Evolutionary conservation across 2,329 filamentous ascomycete genomes (phyloP), one percentile per base, ranked within the genome.

Genomic region (Xylariaceae sp.): DNA sequence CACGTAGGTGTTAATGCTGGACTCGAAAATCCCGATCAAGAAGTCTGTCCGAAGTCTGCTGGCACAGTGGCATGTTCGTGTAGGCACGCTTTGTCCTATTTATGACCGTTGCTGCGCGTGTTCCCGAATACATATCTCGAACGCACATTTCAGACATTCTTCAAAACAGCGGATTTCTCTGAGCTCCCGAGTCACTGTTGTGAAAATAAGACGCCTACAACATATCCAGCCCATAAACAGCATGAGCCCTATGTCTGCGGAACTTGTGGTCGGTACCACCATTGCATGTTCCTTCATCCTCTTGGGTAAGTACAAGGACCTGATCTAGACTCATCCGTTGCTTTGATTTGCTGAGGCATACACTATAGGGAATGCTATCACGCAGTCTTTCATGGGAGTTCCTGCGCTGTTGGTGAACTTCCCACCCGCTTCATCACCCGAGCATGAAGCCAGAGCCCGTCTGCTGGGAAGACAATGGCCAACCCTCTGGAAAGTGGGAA

Each of bases 331-430:
- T 6, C 13, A 2, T 13, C 31, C 17, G 54, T 17, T 7, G 1
- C 28, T 46, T 9, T 54, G 14, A 54, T 17, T n/a, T 3, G 9
- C 13, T 56, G 12, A 54, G n/a, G 12, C 3, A 7, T 3, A 13
- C 39, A 17, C 33, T 45, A 5, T 31, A 78, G 76, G 76, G 50
- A 79, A 79, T 66, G 76, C 75, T 12, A 74, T 79, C 50, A 79
- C 76, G 19, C 75, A 78, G 63, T 77, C 75, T 14, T 77, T 72
- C 66, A 78, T 78, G 75, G 74, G 73, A 14, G 71, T 78, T 36
- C 75, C 76, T 6, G 75, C 73, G 4, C 66, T 78, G 36, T 67
- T 79, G 13, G 70, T 75, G 54, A 70, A 75, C 57, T 77, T 76
- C 60, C 74, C 74, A 19, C 53, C 66, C 7, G 66, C 73, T 19